These are phyloP conservation scores for Pestalotiopsis sp. DNA, from an alignment of 2,329 filamentous ascomycete genomes.

Conservation along the genomic window DNA sequence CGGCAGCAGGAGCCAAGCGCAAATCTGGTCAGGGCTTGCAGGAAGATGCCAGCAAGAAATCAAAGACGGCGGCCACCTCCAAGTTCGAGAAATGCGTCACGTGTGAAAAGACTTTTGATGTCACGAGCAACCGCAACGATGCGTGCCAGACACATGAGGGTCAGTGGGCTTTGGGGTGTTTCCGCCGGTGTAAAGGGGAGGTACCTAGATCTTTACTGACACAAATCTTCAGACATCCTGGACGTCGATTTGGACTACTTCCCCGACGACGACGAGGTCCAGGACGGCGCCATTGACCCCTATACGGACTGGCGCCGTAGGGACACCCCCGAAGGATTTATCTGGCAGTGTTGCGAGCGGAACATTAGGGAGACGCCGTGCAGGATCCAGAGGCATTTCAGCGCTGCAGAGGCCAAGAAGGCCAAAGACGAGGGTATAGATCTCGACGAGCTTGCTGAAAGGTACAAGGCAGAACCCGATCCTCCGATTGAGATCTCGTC, in stretches of 20 bases:
- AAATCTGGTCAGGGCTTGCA: neutral
- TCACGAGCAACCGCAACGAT: neutral
- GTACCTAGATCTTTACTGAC: neutral
- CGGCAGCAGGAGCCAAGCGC: neutral
- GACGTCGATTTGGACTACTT: neutral
- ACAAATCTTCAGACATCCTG: neutral
- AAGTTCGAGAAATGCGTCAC: constrained; percentile 8
- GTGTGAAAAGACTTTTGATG: constrained; percentile 10
- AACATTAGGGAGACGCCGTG: neutral
- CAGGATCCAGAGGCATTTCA: neutral
- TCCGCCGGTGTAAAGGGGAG: too few species aligned
- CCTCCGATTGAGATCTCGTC: neutral
- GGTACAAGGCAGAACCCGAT: neutral
- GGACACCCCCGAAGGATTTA: neutral
- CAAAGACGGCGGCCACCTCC: neutral
- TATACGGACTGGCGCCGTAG: constrained; percentile 11
- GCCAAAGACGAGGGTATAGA: neutral
- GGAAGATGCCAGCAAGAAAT: neutral
- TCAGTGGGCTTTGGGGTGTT: neutral
- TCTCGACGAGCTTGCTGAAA: too few species aligned
- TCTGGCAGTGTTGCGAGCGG: constrained; percentile 5
- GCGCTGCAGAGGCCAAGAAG: neutral
- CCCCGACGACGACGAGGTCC: constrained; percentile 8
- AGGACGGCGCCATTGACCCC: neutral
- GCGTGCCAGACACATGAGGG: neutral